These are phyloP conservation scores for Backusella tuberculispora DNA, from an alignment of 192 early-diverging fungal species.

Conservation along the genomic window DNA sequence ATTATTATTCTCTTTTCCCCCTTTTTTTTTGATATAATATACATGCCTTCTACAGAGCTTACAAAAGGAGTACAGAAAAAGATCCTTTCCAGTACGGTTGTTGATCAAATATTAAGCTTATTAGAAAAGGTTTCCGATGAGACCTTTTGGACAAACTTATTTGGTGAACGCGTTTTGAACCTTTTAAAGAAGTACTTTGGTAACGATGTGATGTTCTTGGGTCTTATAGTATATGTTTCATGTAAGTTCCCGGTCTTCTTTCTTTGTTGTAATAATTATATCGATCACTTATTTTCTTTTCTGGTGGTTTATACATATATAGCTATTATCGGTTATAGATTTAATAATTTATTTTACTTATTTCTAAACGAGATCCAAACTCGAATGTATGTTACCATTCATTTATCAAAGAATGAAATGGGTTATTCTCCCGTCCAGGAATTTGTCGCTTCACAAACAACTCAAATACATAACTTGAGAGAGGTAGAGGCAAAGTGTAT, in stretches of 20 bases:
- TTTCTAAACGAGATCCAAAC: background rate
- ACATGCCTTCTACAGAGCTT: slow-evolving; percentile 7
- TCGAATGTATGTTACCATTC: slow-evolving; percentile 28
- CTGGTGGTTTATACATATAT: background rate
- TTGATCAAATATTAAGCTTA: slow-evolving; percentile 9
- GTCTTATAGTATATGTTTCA: slow-evolving; percentile 26
- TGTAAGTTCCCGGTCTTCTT: slow-evolving; percentile 21
- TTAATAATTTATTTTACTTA: background rate
- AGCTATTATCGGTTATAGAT: slow-evolving; percentile 11
- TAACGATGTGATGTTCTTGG: slow-evolving; percentile 28
- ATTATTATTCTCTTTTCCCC: background rate
- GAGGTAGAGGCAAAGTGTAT: slow-evolving; percentile 16
- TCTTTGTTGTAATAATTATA: background rate
- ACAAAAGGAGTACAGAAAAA: background rate
- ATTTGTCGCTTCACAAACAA: slow-evolving; percentile 11
- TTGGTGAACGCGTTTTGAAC: slow-evolving; percentile 20
- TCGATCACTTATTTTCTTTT: background rate
- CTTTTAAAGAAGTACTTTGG: slow-evolving; percentile 26
- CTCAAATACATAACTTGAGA: background rate
- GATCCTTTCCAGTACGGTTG: background rate
- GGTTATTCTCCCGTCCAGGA: slow-evolving; percentile 21
- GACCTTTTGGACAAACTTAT: slow-evolving; percentile 21
- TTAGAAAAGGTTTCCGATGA: slow-evolving; percentile 24
- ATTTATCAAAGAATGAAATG: slow-evolving; percentile 15
- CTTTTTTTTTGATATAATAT: background rate